Percentiles rank a stretch among this genome's conserved stretches.
Conservation (phyloP, 2,329 filamentous ascomycete species). For the Xylariaceae sp. region DNA sequence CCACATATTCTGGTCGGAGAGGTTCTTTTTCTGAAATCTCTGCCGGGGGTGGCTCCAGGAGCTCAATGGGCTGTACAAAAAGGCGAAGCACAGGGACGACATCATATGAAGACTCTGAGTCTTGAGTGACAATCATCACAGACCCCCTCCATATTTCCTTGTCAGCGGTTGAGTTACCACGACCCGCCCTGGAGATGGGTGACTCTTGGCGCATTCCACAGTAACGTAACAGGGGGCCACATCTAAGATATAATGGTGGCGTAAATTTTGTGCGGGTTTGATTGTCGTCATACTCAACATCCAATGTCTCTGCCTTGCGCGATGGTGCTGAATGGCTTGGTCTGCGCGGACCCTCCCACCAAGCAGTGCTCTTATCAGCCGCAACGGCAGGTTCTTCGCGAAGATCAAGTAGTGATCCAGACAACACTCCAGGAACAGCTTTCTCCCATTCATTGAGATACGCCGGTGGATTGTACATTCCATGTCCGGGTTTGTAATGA, state of each 20-base stretch:
- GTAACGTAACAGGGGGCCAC: slow-evolving; percentile 85
- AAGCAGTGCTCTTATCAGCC: slow-evolving; percentile 55
- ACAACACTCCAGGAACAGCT: slow-evolving; percentile 58
- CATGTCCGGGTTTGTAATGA: slow-evolving; percentile 44
- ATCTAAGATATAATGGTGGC: slow-evolving; percentile 79
- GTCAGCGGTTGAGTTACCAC: slow-evolving; percentile 40
- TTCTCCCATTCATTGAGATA: slow-evolving; percentile 72
- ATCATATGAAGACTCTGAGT: slow-evolving; percentile 77
- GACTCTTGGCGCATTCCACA: slow-evolving; percentile 73
- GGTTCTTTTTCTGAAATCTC: slow-evolving; percentile 61
- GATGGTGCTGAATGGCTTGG: slow-evolving; percentile 44
- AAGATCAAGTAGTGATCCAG: slow-evolving; percentile 57
- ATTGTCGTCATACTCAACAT: slow-evolving; percentile 63
- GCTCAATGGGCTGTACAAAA: slow-evolving; percentile 81
- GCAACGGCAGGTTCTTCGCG: slow-evolving; percentile 33
- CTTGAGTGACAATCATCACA: slow-evolving; percentile 91
- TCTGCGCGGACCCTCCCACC: slow-evolving; percentile 67
- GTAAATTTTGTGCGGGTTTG: slow-evolving; percentile 69
- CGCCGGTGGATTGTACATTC: slow-evolving; percentile 54
- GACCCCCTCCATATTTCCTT: slow-evolving; percentile 88
- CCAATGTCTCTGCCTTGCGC: slow-evolving; percentile 60
- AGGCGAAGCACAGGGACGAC: slow-evolving; percentile 74
- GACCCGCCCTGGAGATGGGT: slow-evolving; percentile 36
- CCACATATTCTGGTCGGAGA: slow-evolving; percentile 76
- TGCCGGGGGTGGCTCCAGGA: slow-evolving; percentile 72